phyloP scores from a whole-genome alignment of 2,329 filamentous ascomycete genomes.

The Cercospora nicotianae region DNA sequence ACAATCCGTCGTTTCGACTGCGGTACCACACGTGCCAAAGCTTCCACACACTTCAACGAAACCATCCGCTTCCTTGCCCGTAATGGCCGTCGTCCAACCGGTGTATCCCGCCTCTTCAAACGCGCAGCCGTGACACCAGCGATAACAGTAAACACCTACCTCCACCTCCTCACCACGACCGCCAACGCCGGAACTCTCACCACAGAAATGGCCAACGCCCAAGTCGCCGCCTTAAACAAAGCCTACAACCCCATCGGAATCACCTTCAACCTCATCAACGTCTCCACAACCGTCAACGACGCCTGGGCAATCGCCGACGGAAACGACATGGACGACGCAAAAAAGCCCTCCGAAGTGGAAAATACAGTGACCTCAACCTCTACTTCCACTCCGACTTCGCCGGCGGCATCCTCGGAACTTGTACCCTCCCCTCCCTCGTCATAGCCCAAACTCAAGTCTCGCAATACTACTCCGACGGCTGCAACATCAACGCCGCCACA shows the following conservation, averaged over 20 bases:
- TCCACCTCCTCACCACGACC: constrained; percentile 47
- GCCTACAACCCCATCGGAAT: constrained; percentile 54
- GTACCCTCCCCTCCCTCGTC: constrained; percentile 50
- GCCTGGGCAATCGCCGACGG: constrained; percentile 54
- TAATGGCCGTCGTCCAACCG: constrained; percentile 24
- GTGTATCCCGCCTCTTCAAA: constrained; percentile 28
- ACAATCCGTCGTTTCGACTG: constrained; percentile 46
- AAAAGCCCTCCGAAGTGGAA: constrained; percentile 55
- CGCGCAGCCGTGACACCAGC: constrained; percentile 26
- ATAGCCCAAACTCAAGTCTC: constrained; percentile 34
- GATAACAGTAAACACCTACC: constrained; percentile 45
- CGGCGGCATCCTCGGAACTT: constrained; percentile 54
- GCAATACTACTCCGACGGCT: constrained; percentile 55
- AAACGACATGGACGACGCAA: constrained; percentile 52
- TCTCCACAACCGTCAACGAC: constrained; percentile 55
- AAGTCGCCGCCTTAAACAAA: constrained; percentile 44
- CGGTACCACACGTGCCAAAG: constrained; percentile 41
- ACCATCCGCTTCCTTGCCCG: constrained; percentile 41
- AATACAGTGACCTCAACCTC: constrained; percentile 57
- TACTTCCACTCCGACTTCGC: constrained; percentile 60
- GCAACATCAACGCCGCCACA: constrained; percentile 57
- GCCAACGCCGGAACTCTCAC: constrained; percentile 43
- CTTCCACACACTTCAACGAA: constrained; percentile 43
- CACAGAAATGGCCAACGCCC: constrained; percentile 43
- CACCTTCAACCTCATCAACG: constrained; percentile 51